These are phyloP conservation scores for Lepidium africanum DNA, from an alignment of 345 rosid genomes.

Conservation along the genomic window DNA sequence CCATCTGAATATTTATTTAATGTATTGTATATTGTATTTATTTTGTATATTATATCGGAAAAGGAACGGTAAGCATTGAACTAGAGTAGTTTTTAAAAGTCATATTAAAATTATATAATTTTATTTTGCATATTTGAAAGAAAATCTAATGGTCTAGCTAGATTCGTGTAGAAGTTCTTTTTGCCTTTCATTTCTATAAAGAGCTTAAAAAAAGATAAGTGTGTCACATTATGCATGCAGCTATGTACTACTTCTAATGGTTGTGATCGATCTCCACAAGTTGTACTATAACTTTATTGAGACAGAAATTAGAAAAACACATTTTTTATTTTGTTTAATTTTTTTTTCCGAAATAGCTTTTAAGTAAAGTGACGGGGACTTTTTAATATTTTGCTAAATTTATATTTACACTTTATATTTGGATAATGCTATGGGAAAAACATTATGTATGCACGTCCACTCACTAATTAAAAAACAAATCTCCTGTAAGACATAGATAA, in stretches of 20 bases:
- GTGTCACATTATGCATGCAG: conserved; percentile 25
- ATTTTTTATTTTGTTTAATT: not conserved
- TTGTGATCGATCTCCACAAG: conserved; percentile 13
- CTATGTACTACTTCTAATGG: conserved; percentile 7
- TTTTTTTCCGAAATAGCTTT: not conserved
- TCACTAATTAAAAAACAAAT: no score
- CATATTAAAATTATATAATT: not conserved
- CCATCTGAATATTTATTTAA: no score
- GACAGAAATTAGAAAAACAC: not conserved
- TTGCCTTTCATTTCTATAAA: not conserved
- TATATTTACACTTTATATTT: not conserved
- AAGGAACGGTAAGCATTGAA: not conserved
- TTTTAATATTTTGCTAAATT: not conserved
- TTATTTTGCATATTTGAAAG: not conserved
- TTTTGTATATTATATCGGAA: not conserved
- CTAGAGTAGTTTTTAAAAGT: not conserved
- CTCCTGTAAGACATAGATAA: no score
- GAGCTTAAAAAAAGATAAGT: conserved; percentile 8
- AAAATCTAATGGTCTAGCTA: conserved; percentile 5
- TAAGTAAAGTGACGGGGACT: not conserved
- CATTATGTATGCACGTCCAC: no score
- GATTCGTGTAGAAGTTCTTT: conserved; percentile 10
- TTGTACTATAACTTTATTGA: not conserved
- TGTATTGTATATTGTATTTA: not conserved
- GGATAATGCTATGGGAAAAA: no score